These are phyloP conservation scores for Fusarium tanahbumbuense DNA, from an alignment of 2,329 filamentous ascomycete genomes.

Conservation along the genomic window DNA sequence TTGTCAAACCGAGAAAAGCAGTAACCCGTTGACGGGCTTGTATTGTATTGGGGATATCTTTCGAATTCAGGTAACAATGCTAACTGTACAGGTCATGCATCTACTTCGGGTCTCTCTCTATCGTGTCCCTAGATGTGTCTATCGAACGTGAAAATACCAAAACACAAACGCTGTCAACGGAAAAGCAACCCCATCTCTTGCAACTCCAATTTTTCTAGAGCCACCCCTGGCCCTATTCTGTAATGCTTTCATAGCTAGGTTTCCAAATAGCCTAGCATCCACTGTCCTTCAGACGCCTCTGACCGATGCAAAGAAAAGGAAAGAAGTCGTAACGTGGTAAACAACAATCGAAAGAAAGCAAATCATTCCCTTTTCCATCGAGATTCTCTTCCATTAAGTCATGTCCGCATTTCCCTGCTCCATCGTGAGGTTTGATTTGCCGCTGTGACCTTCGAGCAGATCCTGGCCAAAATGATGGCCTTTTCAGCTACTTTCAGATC, in stretches of 20 bases:
- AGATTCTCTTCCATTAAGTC: conserved; percentile 34
- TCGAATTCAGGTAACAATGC: conserved; percentile 19
- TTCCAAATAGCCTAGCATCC: conserved; percentile 16
- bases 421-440: conserved; percentile 35
- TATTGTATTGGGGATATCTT: conserved; percentile 15
- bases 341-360: conserved; percentile 33
- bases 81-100: conserved; percentile 40
- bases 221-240: conserved; percentile 25
- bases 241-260: conserved; percentile 18
- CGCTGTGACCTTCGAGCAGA: conserved; percentile 20
- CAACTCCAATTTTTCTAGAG: conserved; percentile 34
- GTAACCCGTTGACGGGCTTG: conserved; percentile 5
- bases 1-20: conserved; percentile 23
- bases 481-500: too few relatives aligned
- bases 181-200: conserved; percentile 24
- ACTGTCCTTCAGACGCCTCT: conserved; percentile 35
- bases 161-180: conserved; percentile 26
- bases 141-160: conserved; percentile 26
- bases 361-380: conserved; percentile 27
- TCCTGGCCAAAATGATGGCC: neutral
- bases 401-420: conserved; percentile 35
- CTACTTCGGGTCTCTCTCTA: conserved; percentile 35
- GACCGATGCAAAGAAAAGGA: conserved; percentile 27
- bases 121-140: conserved; percentile 20
- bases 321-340: conserved; percentile 31